Base-by-base conservation (phyloP, 768 basidiomycete species). In the Leucocoprinus leucothites region DNA sequence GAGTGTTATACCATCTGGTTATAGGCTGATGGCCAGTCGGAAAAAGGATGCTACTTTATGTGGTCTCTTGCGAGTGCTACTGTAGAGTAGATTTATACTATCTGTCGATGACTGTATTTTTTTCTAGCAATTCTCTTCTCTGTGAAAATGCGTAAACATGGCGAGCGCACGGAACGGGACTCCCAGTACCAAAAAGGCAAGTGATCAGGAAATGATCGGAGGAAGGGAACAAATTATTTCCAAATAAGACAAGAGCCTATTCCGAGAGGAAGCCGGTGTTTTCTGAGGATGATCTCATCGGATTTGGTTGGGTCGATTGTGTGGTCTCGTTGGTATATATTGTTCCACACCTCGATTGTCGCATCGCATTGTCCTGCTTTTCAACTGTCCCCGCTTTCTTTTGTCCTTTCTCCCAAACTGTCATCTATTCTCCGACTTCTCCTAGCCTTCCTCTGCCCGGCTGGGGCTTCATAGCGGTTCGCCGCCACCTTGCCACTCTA, bases 41-140 rank as follows among this genome's bases (percentile, higher is more conserved):
- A 35, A 44, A 31, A 59, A 88, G 87, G 81, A 49, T 87, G 90
- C 21, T 92, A 87, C 69, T 92, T 90, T 69, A 93, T 92, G 89
- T 94, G 91, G 91, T 81, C 87, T 1, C 73, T 91, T 53, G 81
- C 84, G 56, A 68, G 65, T 25, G 61, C 66, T 9, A 18, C 21
- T 43, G 11, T n/a, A 51, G 24, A 34, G 45, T 35, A 25, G 9
- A 25, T 34, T 16, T 47, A 34, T 22, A 38, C 18, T 38, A 3
- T 38, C 38, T 8, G 9, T 38, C 31, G 31, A 34, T 38, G 16
- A 38, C 9, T 9, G 14, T 11, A 50, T 25, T 47, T n/a, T 16
- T 14, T 38, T 35, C 35, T 16, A 21, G 9, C 19, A 38, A 13
- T 11, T 9, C 21, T 14, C 18, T 19, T 28, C 31, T 47, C 13